phyloP scores from a whole-genome alignment of 2,329 filamentous ascomycete genomes.

The Neophaeococcomyces mojaviensis region DNA sequence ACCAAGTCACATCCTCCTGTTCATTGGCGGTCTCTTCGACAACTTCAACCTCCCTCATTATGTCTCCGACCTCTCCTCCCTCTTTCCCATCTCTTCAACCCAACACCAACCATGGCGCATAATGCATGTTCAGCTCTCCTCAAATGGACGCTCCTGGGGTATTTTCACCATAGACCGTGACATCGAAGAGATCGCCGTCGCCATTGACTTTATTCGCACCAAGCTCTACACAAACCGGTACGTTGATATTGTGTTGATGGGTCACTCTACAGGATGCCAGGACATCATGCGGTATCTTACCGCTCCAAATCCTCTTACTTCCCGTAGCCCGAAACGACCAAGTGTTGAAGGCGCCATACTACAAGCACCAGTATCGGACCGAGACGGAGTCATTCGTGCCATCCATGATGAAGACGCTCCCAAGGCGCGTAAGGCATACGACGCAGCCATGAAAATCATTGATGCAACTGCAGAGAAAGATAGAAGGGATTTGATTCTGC shows the following conservation, averaged over 20 bases:
- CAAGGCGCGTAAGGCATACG: constrained; percentile 8
- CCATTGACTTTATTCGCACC: constrained; percentile 44
- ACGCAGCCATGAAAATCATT: constrained; percentile 12
- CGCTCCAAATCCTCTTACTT: constrained; percentile 31
- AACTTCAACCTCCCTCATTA: constrained; percentile 50
- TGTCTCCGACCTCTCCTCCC: constrained; percentile 40
- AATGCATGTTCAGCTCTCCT: constrained; percentile 44
- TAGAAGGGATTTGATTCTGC: constrained; percentile 15
- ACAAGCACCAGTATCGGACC: constrained; percentile 72
- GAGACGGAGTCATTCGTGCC: constrained; percentile 52
- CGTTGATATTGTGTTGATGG: constrained; percentile 49
- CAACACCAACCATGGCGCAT: constrained; percentile 43
- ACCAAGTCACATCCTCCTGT: constrained; percentile 44
- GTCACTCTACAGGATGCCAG: constrained; percentile 63
- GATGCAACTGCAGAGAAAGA: constrained; percentile 11
- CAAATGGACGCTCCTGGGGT: constrained; percentile 50
- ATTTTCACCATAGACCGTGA: constrained; percentile 46
- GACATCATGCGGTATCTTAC: constrained; percentile 59
- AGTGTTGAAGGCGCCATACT: constrained; percentile 67
- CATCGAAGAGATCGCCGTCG: constrained; percentile 45
- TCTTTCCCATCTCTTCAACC: constrained; percentile 29
- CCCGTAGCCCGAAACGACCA: constrained; percentile 36
- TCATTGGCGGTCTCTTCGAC: constrained; percentile 53
- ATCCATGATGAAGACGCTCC: constrained; percentile 26
- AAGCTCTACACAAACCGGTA: background rate